Evolutionary conservation across 2,329 filamentous ascomycete genomes (phyloP).

Genomic region (Apiospora arundinis): DNA sequence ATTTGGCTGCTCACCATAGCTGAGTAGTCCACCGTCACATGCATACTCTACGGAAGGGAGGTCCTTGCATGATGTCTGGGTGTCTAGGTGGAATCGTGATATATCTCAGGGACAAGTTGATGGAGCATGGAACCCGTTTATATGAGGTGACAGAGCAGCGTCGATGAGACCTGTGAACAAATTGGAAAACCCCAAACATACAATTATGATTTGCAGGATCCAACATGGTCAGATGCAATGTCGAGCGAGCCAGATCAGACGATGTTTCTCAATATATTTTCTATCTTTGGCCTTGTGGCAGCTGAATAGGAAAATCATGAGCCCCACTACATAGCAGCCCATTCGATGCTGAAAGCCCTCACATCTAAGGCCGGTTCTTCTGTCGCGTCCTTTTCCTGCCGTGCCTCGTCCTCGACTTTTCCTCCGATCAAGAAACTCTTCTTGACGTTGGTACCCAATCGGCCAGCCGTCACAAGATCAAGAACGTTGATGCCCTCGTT

Average conservation of each 20-base stretch:
- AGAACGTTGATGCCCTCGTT: constrained; percentile 84
- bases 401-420: constrained; percentile 45
- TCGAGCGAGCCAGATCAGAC: too few species aligned
- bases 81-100: too few species aligned
- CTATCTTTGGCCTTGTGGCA: neutral
- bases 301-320: neutral
- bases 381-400: constrained; percentile 8
- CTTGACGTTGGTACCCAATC: constrained; percentile 93
- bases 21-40: neutral
- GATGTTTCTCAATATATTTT: neutral
- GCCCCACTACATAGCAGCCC: constrained; percentile 20
- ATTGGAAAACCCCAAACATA: too few species aligned
- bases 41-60: too few species aligned
- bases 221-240: too few species aligned
- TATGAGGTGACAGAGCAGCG: too few species aligned
- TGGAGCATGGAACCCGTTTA: too few species aligned
- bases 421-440: constrained; percentile 92
- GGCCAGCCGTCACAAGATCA: constrained; percentile 83
- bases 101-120: too few species aligned
- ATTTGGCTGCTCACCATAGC: neutral
- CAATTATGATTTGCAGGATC: too few species aligned
- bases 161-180: too few species aligned
- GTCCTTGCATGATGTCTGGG: too few species aligned
- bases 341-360: constrained; percentile 20
- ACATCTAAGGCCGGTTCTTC: neutral